These are phyloP conservation scores for Dictyostelium citrinum DNA, from an alignment of 78 protist species.

Conservation along the genomic window DNA sequence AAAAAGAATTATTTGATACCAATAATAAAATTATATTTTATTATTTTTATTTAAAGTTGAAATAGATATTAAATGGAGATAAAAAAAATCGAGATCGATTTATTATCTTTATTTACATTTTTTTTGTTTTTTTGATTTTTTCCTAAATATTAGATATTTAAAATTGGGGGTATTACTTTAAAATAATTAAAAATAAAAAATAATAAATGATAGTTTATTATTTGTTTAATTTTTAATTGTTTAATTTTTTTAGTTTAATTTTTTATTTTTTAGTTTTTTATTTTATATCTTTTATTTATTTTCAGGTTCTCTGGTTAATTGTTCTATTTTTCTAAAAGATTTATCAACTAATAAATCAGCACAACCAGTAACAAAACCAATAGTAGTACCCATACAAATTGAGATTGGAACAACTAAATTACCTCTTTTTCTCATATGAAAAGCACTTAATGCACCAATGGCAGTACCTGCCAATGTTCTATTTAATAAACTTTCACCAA, in stretches of 20 bases:
- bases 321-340: not conserved
- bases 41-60: too few relatives aligned
- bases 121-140: too few relatives aligned
- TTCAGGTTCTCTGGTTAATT: not conserved
- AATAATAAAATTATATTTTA: too few relatives aligned
- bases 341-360: not conserved
- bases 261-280: not conserved
- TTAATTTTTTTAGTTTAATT: not conserved
- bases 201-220: too few relatives aligned
- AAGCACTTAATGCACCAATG: constrained; percentile 17
- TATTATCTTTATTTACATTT: too few relatives aligned
- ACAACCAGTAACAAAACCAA: not conserved
- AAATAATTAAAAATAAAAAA: too few relatives aligned
- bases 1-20: too few relatives aligned
- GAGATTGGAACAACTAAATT: not conserved
- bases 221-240: too few relatives aligned
- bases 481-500: not conserved
- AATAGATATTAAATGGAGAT: too few relatives aligned
- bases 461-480: constrained; percentile 34
- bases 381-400: constrained; percentile 2
- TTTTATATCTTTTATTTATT: not conserved
- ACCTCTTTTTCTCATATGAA: constrained; percentile 51
- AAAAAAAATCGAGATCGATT: too few relatives aligned
- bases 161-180: too few relatives aligned
- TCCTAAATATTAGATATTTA: too few relatives aligned